A percentile compares a stretch with the other conserved stretches of the same genome.
These are phyloP conservation scores for Leptodermis oblonga DNA, from an alignment of 257 asterid species.

Conservation along the genomic window DNA sequence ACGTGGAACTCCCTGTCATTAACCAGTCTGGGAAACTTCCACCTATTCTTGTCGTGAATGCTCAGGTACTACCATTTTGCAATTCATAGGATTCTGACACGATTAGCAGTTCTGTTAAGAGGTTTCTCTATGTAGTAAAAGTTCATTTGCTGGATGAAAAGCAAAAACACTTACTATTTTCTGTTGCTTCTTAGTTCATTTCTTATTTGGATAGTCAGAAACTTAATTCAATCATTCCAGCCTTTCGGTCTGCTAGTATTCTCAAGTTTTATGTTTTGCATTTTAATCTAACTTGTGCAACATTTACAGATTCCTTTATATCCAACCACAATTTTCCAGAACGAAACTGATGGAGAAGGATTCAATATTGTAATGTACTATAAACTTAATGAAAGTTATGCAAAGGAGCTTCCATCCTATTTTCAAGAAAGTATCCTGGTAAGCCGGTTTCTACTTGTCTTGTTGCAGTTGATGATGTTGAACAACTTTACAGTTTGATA, in stretches of 20 bases:
- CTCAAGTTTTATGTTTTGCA: neutral
- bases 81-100: neutral
- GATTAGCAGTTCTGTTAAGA: neutral
- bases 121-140: neutral
- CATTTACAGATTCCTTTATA: conserved; percentile 41
- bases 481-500: neutral
- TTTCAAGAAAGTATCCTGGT: conserved; percentile 49
- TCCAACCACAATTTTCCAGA: conserved; percentile 44
- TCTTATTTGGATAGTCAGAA: neutral
- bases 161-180: neutral
- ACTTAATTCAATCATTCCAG: neutral
- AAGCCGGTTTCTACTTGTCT: conserved; percentile 16
- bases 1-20: conserved; percentile 65
- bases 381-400: conserved; percentile 40
- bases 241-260: neutral
- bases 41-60: conserved; percentile 85
- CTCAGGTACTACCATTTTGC: conserved; percentile 53
- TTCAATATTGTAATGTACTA: conserved; percentile 46
- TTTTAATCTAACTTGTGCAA: neutral
- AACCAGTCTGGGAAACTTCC: conserved; percentile 70
- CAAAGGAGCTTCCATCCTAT: conserved; percentile 44
- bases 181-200: neutral
- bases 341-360: conserved; percentile 54
- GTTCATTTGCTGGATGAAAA: neutral
- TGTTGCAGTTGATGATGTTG: neutral